Conservation (phyloP, 495 filamentous ascomycete species). For the Sabuloglossum arenarium region DNA sequence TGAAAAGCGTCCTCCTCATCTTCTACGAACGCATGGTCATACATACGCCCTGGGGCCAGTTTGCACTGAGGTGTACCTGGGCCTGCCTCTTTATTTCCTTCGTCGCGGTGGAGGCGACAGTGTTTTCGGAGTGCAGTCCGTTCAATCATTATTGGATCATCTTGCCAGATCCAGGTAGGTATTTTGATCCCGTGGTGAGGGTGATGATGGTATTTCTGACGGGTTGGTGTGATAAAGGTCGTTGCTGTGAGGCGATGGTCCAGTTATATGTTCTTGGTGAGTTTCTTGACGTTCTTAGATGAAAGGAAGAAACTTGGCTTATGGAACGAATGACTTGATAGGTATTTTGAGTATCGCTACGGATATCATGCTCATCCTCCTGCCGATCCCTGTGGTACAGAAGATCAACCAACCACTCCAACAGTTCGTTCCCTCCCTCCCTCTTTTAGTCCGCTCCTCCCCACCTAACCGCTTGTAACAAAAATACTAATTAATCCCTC, state of each 20-base stretch:
- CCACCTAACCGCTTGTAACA: no score
- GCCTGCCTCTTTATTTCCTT: slow-evolving; percentile 17
- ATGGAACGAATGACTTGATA: no score
- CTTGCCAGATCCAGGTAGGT: slow-evolving; percentile 18
- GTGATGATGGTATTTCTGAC: no score
- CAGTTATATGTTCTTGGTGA: slow-evolving; percentile 19
- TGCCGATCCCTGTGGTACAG: slow-evolving; percentile 21
- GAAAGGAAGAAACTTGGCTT: no score
- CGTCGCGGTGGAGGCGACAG: slow-evolving; percentile 17
- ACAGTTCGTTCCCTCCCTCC: no score
- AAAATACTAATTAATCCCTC: no score
- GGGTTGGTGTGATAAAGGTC: neutral
- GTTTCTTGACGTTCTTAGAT: no score
- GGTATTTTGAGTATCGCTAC: slow-evolving; percentile 21
- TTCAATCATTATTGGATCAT: slow-evolving; percentile 24
- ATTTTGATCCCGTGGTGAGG: no score
- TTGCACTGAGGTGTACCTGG: slow-evolving; percentile 5
- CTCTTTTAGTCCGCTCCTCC: no score
- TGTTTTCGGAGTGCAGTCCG: slow-evolving; percentile 25
- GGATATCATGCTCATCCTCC: slow-evolving; percentile 22
- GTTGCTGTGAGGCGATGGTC: slow-evolving; percentile 20
- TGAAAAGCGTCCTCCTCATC: slow-evolving; percentile 21
- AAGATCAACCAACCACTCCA: slow-evolving; percentile 15
- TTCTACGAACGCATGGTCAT: slow-evolving; percentile 21
- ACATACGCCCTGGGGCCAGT: slow-evolving; percentile 13